Base-by-base conservation (phyloP, 768 basidiomycete genomes). In the Pisolithus tinctorius region DNA sequence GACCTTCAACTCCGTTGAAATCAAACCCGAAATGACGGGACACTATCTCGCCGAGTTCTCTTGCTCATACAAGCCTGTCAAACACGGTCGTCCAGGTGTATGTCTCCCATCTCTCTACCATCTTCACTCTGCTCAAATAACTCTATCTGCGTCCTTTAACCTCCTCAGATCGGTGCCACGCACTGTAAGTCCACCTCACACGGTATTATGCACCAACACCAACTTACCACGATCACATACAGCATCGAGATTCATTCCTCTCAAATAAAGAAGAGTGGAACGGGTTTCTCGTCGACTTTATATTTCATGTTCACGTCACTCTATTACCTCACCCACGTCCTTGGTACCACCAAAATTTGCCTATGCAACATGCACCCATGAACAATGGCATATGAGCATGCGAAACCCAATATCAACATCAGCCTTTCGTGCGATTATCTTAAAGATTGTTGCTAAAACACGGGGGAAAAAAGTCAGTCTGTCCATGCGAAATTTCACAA, bases 21-120 rank as follows among this genome's bases (percentile, higher is more conserved):
- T 98, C 79, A 98, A 95, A 79, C 94, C 96, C 59, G 96, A 99
- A 74, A 99, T 99, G 96, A 91, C 88, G 57, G 96, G 96, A 53
- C 94, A 95, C 83, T 98, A 99, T 78, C 93, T 98, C 68, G 96
- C 80, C 57, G 96, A 99, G 76, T 91, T 90, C 76, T 90, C 90
- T 29, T 90, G 89, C 77, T 93, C 95, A 55, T 98, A 96, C 87
- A 82, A 88, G 69, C 95, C 95, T 63, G 95, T 99, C 73, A 94
- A 94, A 80, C 95, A 99, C 80, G 95, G 95, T 82, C 93, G 95
- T 64, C 94, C 96, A 64, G 95, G 95, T 92, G 88, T 93, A 76
- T 69, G 89, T 80, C 45, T n/a, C 23, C 14, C 42, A 14, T 17
- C 31, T 30, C 16, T 46, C 40, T 50, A 17, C 42, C 34, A 36